phyloP scores from a whole-genome alignment of 2,329 filamentous ascomycete species.

The Cladophialophora bantiana region DNA sequence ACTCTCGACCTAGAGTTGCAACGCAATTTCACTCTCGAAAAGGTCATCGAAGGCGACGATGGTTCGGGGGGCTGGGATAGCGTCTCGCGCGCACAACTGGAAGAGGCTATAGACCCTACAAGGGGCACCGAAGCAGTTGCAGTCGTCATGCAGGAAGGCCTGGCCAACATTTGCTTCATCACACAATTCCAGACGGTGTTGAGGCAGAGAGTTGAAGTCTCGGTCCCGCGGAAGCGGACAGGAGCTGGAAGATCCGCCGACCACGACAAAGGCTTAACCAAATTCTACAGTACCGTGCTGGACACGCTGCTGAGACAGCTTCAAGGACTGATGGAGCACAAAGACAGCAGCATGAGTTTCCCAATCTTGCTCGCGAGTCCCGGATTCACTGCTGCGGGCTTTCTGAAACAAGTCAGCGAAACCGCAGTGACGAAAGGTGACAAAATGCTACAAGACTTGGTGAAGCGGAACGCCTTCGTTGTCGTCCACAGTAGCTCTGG shows the following conservation, averaged over 20 bases:
- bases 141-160: conserved; percentile 85
- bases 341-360: conserved; percentile 50
- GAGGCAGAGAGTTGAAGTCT: conserved; percentile 57
- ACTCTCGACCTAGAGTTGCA: conserved; percentile 86
- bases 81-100: conserved; percentile 77
- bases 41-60: conserved; percentile 64
- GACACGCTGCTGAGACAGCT: conserved; percentile 78
- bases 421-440: conserved; percentile 71
- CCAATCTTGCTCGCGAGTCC: conserved; percentile 87
- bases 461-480: conserved; percentile 64
- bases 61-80: conserved; percentile 78
- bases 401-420: conserved; percentile 74
- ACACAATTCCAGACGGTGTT: conserved; percentile 58
- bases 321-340: conserved; percentile 66
- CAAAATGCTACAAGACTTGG: conserved; percentile 68
- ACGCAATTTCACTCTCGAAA: conserved; percentile 86
- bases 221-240: conserved; percentile 55
- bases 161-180: conserved; percentile 60
- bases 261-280: conserved; percentile 68
- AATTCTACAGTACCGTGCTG: conserved; percentile 80
- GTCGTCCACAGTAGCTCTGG: conserved; percentile 86
- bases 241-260: conserved; percentile 51
- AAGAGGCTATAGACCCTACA: conserved; percentile 79
- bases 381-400: conserved; percentile 82
- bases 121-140: conserved; percentile 84